These are phyloP conservation scores for Physcia stellaris DNA, from an alignment of 495 filamentous ascomycete species.

Conservation along the genomic window DNA sequence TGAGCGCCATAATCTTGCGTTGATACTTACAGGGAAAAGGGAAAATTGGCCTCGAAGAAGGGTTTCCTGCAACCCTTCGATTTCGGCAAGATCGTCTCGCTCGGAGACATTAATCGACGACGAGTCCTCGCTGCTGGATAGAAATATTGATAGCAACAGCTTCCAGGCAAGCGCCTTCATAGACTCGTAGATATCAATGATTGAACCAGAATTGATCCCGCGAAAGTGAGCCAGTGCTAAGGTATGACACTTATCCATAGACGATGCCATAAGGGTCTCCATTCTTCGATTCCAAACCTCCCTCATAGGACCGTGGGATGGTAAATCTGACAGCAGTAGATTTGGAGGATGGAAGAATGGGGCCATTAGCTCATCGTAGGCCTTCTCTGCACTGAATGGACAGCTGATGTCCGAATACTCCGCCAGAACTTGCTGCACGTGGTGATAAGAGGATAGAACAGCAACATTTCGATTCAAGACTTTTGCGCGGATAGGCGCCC, in stretches of 20 bases:
- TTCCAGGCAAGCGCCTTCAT: constrained; percentile 20
- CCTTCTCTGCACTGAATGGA: constrained; percentile 7
- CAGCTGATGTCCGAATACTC: background rate
- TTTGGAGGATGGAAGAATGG: constrained; percentile 16
- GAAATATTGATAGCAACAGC: constrained; percentile 15
- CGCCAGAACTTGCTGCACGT: constrained; percentile 3
- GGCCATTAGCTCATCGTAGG: constrained; percentile 14
- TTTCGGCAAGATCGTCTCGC: background rate
- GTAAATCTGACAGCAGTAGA: constrained; percentile 9
- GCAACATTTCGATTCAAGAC: constrained; percentile 13
- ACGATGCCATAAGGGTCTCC: background rate
- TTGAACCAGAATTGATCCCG: background rate
- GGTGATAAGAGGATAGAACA: constrained; percentile 13
- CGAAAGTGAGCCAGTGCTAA: background rate
- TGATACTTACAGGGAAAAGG: constrained; percentile 18
- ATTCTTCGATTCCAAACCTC: constrained; percentile 8
- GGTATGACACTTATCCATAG: background rate
- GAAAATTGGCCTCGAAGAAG: constrained; percentile 22
- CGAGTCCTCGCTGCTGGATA: background rate
- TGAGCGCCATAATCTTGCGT: constrained; percentile 17
- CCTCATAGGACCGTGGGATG: constrained; percentile 6
- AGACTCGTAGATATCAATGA: constrained; percentile 16
- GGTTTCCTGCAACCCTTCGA: constrained; percentile 16
- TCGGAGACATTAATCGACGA: background rate
- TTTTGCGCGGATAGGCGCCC: constrained; percentile 9